Conservation (phyloP, 306 rosid genomes). For the Quercus cerris region DNA sequence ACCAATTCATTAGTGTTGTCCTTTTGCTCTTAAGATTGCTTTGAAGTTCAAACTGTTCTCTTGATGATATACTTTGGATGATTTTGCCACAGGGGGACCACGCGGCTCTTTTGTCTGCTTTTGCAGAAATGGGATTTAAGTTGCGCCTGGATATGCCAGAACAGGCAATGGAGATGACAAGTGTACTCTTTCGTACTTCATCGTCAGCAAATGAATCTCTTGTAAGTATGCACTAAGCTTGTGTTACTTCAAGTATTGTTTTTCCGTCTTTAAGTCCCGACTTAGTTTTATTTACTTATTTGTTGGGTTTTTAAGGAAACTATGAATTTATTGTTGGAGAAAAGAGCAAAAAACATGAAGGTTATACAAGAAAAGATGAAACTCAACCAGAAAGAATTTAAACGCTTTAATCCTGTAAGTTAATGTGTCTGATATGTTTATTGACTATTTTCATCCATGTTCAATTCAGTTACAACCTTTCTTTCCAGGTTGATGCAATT, state of each 20-base stretch:
- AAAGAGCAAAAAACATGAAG: slow-evolving; percentile 77
- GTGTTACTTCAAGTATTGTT: slow-evolving; percentile 4
- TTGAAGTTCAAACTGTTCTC: slow-evolving; percentile 3
- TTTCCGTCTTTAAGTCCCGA: slow-evolving; percentile 11
- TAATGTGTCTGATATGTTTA: slow-evolving; percentile 16
- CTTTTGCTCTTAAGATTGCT: not conserved
- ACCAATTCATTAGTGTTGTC: not conserved
- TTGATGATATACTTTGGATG: slow-evolving; percentile 14
- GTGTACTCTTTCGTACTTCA: slow-evolving; percentile 74
- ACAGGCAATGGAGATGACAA: slow-evolving; percentile 85
- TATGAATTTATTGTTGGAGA: slow-evolving; percentile 57
- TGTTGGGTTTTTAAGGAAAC: slow-evolving; percentile 53
- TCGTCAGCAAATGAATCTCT: slow-evolving; percentile 67
- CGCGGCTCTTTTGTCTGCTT: slow-evolving; percentile 90
- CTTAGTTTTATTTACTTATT: slow-evolving; percentile 22
- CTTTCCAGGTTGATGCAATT: slow-evolving; percentile 88
- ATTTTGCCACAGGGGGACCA: slow-evolving; percentile 79
- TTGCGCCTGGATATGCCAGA: slow-evolving; percentile 90
- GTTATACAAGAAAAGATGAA: slow-evolving; percentile 86
- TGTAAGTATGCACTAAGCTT: slow-evolving; percentile 42
- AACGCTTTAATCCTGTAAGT: slow-evolving; percentile 95
- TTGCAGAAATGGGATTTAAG: slow-evolving; percentile 97
- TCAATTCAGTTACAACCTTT: slow-evolving; percentile 6
- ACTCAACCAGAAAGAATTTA: slow-evolving; percentile 69
- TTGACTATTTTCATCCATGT: not conserved